phyloP scores from a whole-genome alignment of 164 flowering plant genomes.

The Macadamia tetraphylla region DNA sequence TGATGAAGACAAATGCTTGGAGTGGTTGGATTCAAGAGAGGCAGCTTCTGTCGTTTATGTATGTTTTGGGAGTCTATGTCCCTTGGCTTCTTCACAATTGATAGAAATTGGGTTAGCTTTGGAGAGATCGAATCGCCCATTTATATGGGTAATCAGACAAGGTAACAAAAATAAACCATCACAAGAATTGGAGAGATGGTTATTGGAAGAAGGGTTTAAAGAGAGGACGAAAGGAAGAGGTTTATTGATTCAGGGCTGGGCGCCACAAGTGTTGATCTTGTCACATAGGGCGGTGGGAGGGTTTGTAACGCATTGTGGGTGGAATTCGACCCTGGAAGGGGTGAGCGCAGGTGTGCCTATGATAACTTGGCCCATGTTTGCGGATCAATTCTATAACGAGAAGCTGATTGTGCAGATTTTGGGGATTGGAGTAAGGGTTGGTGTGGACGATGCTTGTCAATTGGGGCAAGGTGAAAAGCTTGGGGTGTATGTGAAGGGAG shows the following conservation, averaged over 20 bases:
- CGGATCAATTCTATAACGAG: conserved; percentile 19
- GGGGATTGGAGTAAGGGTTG: conserved; percentile 18
- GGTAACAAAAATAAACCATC: background rate
- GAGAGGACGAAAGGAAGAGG: conserved; percentile 33
- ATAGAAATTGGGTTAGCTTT: conserved; percentile 34
- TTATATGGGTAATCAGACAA: conserved; percentile 40
- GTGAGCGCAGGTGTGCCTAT: conserved; percentile 16
- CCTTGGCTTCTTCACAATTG: conserved; percentile 17
- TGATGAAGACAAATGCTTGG: conserved; percentile 20
- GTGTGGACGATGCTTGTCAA: no score
- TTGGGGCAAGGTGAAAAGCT: no score
- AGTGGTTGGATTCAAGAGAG: conserved; percentile 32
- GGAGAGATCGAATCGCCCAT: conserved; percentile 33
- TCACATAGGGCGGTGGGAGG: conserved; percentile 40
- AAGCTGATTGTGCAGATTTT: conserved; percentile 6
- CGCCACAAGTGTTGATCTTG: conserved; percentile 39
- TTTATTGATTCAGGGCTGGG: conserved; percentile 42
- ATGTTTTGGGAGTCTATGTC: conserved; percentile 32
- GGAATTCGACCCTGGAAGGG: conserved; percentile 28
- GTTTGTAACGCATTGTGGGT: conserved; percentile 49
- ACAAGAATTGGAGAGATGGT: conserved; percentile 28
- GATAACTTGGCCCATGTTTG: conserved; percentile 15
- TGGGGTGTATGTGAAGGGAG: conserved; percentile 24
- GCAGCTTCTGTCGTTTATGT: conserved; percentile 32
- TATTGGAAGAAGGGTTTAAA: conserved; percentile 27